Percentiles rank a stretch among this genome's conserved stretches.
These are phyloP conservation scores for Skeletonema potamos DNA, from an alignment of 108 stramenopile genomes.

Conservation along the genomic window DNA sequence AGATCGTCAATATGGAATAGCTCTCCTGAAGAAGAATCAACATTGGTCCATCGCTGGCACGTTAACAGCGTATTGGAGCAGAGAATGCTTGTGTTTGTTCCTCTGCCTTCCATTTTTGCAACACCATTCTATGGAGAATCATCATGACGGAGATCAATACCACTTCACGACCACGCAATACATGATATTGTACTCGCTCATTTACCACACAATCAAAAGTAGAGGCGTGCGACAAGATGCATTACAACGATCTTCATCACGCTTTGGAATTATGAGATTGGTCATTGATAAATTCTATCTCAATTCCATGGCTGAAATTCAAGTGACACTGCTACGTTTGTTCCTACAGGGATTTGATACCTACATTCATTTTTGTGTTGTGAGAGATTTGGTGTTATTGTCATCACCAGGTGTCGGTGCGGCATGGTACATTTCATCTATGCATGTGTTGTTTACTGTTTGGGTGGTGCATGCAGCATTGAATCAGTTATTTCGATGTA, in stretches of 20 bases:
- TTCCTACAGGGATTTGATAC: conserved; percentile 53
- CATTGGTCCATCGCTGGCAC: conserved; percentile 59
- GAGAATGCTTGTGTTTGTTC: conserved; percentile 50
- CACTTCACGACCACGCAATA: conserved; percentile 44
- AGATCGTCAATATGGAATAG: conserved; percentile 57
- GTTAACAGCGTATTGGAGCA: conserved; percentile 48
- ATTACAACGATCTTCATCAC: conserved; percentile 23
- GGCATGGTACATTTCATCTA: background rate
- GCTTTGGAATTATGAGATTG: conserved; percentile 52
- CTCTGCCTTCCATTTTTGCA: conserved; percentile 40
- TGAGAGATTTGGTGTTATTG: conserved; percentile 33
- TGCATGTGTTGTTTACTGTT: conserved; percentile 38
- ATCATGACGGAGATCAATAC: background rate
- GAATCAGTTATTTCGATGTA: conserved; percentile 57
- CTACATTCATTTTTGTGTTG: conserved; percentile 44
- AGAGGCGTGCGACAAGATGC: conserved; percentile 52
- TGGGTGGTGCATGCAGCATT: conserved; percentile 58
- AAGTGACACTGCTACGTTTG: conserved; percentile 22
- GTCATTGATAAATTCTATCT: conserved; percentile 58
- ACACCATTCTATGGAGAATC: no score
- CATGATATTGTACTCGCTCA: conserved; percentile 46
- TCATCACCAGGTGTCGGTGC: background rate
- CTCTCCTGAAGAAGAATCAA: conserved; percentile 39
- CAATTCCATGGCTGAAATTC: conserved; percentile 23
- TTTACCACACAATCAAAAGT: conserved; percentile 56